Base-by-base conservation (phyloP, 106 monocot genomes). In the Triglochin maritima region DNA sequence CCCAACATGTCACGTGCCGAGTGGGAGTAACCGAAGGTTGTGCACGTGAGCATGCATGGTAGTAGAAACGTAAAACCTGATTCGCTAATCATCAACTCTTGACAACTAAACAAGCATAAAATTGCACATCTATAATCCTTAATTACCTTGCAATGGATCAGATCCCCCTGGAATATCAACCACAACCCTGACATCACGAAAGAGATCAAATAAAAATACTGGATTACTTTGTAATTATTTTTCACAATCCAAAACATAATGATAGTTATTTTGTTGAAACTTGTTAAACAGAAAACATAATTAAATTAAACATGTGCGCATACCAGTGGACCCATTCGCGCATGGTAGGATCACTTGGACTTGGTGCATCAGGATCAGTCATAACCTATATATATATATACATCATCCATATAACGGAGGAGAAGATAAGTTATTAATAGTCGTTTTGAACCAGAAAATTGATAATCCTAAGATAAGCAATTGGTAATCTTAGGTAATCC, bases 311-410 rank as follows among this genome's bases (percentile, higher is more conserved):
- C 29, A 29, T 29, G 29, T 29, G 29, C 29, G 11, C 59, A 2
- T 64, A 93, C 93, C 89, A 93, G 66, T 93, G 86, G 49, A 93
- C 61, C 76, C 71, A 86, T 56, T 93, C 93, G 51, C 89, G 79
- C 89, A 86, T 80, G 56, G 77, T 71, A 0, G 89, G 93, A 7
- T 93, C 93, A 68, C 93, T 93, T 1, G 93, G 93, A 17, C 93
- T 93, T 2, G 93, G 93, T 61, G 93, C 93, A 78, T 93, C 93
- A 4, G 88, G 93, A 62, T 93, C 93, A 2, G 84, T 89, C 89
- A 93, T 84, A 46, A 89, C 84, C 93, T 81, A 64, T 10, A 56
- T 8, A 47, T 17, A 55, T n/a, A 64, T 11, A 3, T 42, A 63
- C 3, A 2, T 44, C 9, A 5, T 16, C n/a, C 47, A 6, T 51